These are phyloP conservation scores for Pyrus pyrifolia DNA, from an alignment of 306 rosid species.

Conservation along the genomic window DNA sequence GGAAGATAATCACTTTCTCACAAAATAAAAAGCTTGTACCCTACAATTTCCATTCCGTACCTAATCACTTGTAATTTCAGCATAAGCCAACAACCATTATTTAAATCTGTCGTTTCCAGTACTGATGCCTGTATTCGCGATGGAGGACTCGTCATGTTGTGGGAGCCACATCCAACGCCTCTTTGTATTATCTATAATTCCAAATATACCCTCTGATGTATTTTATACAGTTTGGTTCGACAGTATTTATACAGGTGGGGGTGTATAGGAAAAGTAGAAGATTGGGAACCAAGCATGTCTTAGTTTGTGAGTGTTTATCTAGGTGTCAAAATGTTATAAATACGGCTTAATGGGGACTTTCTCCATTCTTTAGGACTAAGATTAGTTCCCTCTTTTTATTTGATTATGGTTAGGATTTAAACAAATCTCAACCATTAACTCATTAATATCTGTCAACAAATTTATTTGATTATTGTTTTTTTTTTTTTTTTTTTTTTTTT, in stretches of 20 bases:
- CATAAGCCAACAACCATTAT: constrained; percentile 6
- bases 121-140: constrained; percentile 16
- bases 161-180: constrained; percentile 1
- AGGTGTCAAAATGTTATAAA: background rate
- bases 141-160: constrained; percentile 12
- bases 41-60: constrained; percentile 17
- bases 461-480: no score
- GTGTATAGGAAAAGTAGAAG: background rate
- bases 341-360: no score
- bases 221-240: background rate
- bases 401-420: no score
- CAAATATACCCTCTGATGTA: background rate
- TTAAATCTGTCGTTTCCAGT: background rate
- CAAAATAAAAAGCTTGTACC: background rate
- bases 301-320: background rate
- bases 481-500: no score
- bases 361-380: no score
- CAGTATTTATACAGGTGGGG: background rate
- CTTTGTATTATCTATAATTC: background rate
- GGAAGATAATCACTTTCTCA: background rate
- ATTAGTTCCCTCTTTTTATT: no score
- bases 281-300: background rate
- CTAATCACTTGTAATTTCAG: constrained; percentile 11
- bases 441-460: no score
- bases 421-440: no score